A percentile compares a stretch with the other conserved stretches of the same genome.
Conservation (phyloP, 2,329 filamentous ascomycete species). For the Tricladium varicosporioides region DNA sequence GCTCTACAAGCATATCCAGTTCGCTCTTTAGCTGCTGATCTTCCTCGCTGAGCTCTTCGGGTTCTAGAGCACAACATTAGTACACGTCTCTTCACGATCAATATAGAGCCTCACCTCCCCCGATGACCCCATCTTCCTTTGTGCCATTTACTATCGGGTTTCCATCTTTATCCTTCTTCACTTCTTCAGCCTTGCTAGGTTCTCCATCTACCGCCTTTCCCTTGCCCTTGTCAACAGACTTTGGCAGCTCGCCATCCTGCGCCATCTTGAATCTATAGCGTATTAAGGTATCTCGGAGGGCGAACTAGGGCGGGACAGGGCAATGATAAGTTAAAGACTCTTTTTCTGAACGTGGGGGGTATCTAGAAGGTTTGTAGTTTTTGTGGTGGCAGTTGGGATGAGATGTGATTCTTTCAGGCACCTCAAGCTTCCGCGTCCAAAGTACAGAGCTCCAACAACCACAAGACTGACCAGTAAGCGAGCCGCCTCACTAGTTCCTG, state of each 20-base stretch:
- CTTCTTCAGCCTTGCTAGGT: conserved; percentile 58
- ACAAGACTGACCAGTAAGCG: conserved; percentile 21
- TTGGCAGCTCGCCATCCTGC: conserved; percentile 85
- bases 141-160: conserved; percentile 71
- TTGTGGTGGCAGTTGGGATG: conserved; percentile 24
- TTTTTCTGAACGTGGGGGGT: neutral
- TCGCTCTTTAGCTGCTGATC: conserved; percentile 98
- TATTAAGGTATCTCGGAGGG: conserved; percentile 7
- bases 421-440: conserved; percentile 33
- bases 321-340: neutral
- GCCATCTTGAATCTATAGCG: conserved; percentile 64
- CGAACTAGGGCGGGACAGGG: neutral
- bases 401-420: conserved; percentile 27
- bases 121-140: conserved; percentile 61
- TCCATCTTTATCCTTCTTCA: conserved; percentile 65
- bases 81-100: conserved; percentile 13
- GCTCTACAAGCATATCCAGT: conserved; percentile 96
- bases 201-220: conserved; percentile 75
- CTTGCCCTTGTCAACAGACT: conserved; percentile 91
- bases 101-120: conserved; percentile 34
- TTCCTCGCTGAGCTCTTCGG: conserved; percentile 94
- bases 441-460: conserved; percentile 20
- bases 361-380: conserved; percentile 28
- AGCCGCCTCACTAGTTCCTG: conserved; percentile 16
- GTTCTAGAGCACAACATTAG: conserved; percentile 40